Evolutionary conservation across 345 rosid genomes (phyloP).

Genomic region (rapeseed (Brassica napus)): Da-Ae NC_063445.1:31902001-31902500

Average conservation of each 20-base stretch:
- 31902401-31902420: constrained; percentile 47
- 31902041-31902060: constrained; percentile 69
- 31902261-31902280: constrained; percentile 16
- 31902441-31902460: not conserved
- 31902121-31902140: constrained; percentile 64
- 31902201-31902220: not conserved
- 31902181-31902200: not conserved
- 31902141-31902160: constrained; percentile 62
- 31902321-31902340: constrained; percentile 79
- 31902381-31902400: constrained; percentile 55
- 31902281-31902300: not conserved
- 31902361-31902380: constrained; percentile 58
- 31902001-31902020: constrained; percentile 57
- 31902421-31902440: constrained; percentile 14
- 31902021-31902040: constrained; percentile 61
- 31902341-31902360: constrained; percentile 82
- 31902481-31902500: constrained; percentile 32
- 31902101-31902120: constrained; percentile 78
- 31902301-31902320: constrained; percentile 51
- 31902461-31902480: constrained; percentile 51
- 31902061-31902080: constrained; percentile 57
- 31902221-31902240: constrained; percentile 15
- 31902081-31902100: constrained; percentile 65
- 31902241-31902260: not conserved
- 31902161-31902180: constrained; percentile 54